Base-by-base conservation (phyloP, 257 asterid genomes). In the Solanum habrochaites region DNA sequence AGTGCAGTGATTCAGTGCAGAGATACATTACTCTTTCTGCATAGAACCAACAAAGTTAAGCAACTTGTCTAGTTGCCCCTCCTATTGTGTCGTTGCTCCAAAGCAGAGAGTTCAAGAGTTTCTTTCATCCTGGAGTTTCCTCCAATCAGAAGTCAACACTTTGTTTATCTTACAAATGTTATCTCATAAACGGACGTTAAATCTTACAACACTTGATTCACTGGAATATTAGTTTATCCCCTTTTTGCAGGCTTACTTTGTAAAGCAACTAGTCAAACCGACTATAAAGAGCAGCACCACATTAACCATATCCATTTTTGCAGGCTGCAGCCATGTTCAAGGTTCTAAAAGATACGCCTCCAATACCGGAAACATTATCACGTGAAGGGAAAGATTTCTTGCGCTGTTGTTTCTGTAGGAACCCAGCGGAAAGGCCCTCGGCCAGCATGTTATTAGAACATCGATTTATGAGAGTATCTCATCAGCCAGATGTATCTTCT, bases 261-360 rank as follows among this genome's bases (percentile, higher is more conserved):
- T 73, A 15, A 31, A 70, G 77, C 25, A 70, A 70, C 52, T 35
- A 20, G 81, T 73, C 49, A 18, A 5, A 73, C 81, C 12, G 49
- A 37, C 31, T 21, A 3, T 73, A 37, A 37, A 73, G 81, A 73
- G 56, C 32, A 74, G 12, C 20, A 20, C 82, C 82, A 39, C 56
- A 40, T n/a, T 75, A 78, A 80, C 85, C 67, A 47, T 47, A 47
- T 47, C 18, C 43, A 18, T 47, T 80, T 75, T 47, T 47, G 87
- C 90, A 95, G 98, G 93, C 98, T 64, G 99, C 99, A 62, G 99
- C 99, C 70, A 86, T 96, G 91, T 96, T 94, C 93, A 96, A 92
- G 94, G 99, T 92, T 67, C 89, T 95, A 39, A 90, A 92, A 87
- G 98, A 96, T 92, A 90, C 88, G 67, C 99, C 99, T 13, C 94